phyloP scores from a whole-genome alignment of 352 stramenopile genomes.

The Globisporangium spiculum region DNA sequence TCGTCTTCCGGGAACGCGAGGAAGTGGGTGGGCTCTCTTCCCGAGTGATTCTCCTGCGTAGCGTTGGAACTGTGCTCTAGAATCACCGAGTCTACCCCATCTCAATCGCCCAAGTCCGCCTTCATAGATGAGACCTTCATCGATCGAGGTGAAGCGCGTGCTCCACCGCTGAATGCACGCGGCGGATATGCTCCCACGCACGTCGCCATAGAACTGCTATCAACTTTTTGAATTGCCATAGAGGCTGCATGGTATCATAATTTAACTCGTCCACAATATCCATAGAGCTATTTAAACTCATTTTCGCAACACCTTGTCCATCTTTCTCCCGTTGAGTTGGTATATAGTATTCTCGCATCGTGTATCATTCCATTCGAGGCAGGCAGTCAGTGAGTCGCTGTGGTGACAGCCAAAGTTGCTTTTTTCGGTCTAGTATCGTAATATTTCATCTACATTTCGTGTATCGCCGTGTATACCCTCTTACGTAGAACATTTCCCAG shows the following conservation, averaged over 20 bases:
- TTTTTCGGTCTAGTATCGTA: not conserved
- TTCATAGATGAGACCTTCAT: not conserved
- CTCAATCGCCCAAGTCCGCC: not conserved
- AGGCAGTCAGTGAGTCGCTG: not conserved
- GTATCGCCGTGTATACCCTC: not conserved
- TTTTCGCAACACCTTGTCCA: not conserved
- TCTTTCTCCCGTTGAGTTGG: not conserved
- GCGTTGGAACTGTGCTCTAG: conserved; percentile 12
- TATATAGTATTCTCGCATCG: no score
- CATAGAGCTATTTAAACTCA: conserved; percentile 16
- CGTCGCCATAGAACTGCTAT: conserved; percentile 2
- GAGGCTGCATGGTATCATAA: conserved; percentile 15
- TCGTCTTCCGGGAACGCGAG: not conserved
- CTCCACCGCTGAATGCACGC: not conserved
- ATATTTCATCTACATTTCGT: not conserved
- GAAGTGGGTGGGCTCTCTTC: not conserved
- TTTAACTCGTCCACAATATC: conserved; percentile 5
- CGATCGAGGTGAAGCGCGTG: not conserved
- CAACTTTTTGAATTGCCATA: conserved; percentile 10
- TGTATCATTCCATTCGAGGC: no score
- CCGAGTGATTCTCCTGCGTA: not conserved
- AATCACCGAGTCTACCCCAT: not conserved
- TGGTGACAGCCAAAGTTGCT: not conserved
- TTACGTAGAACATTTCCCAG: not conserved
- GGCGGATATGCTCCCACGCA: not conserved